These are phyloP conservation scores for Auricularia auricula-judae DNA, from an alignment of 768 basidiomycete genomes.

Conservation along the genomic window DNA sequence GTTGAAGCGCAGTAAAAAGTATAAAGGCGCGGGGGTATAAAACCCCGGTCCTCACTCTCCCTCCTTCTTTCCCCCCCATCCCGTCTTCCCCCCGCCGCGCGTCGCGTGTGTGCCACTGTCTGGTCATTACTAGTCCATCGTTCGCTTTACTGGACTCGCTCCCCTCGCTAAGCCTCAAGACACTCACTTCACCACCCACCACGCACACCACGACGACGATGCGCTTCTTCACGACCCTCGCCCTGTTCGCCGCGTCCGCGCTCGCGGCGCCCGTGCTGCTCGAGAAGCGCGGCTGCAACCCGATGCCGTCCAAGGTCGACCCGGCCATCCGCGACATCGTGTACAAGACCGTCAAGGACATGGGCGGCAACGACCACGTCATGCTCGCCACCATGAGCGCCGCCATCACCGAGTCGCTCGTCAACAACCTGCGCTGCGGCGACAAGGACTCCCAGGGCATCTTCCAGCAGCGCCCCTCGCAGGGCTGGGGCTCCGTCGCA, in stretches of 20 bases:
- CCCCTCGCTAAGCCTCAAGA: background rate
- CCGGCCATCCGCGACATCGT: background rate
- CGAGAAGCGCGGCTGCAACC: background rate
- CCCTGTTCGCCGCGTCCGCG: background rate
- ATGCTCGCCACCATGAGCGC: background rate
- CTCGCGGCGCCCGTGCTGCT: background rate
- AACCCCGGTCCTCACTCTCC: too few species aligned
- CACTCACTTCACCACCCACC: background rate
- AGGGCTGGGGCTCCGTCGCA: background rate
- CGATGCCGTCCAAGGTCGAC: background rate
- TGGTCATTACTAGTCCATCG: too few species aligned
- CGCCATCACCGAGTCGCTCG: background rate
- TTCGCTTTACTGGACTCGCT: background rate
- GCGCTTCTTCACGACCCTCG: background rate
- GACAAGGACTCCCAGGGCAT: background rate
- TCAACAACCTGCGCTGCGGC: constrained; percentile 1
- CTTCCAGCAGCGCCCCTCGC: background rate
- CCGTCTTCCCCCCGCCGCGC: too few species aligned
- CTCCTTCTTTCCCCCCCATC: too few species aligned
- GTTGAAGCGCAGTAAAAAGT: too few species aligned
- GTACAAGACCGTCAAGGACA: background rate
- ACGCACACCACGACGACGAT: background rate
- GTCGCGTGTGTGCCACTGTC: too few species aligned
- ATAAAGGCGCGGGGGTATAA: too few species aligned
- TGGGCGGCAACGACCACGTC: background rate